These are phyloP conservation scores for Metschnikowia amazonensis DNA, from an alignment of 805 yeast species.

Conservation along the genomic window DNA sequence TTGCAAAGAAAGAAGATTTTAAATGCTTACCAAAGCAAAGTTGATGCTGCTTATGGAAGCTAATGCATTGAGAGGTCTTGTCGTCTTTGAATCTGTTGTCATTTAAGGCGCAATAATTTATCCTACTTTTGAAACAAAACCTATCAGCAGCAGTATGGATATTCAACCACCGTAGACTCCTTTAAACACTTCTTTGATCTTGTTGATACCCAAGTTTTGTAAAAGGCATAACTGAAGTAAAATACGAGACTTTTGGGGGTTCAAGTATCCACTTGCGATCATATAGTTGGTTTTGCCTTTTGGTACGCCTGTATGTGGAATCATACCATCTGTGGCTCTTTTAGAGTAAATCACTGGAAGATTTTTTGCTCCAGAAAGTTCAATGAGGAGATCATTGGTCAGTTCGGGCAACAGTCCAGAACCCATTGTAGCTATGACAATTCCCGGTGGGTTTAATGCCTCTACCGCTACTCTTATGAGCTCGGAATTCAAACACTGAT, in stretches of 20 bases:
- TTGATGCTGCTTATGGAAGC: conserved; percentile 57
- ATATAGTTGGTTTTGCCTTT: conserved; percentile 13
- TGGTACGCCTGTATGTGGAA: conserved; percentile 49
- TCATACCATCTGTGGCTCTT: conserved; percentile 69
- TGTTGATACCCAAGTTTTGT: conserved; percentile 33
- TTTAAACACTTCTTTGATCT: conserved; percentile 44
- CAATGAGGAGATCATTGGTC: conserved; percentile 43
- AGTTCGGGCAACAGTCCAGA: conserved; percentile 60
- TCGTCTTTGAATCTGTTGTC: background rate
- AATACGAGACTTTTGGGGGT: conserved; percentile 62
- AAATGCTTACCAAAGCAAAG: conserved; percentile 59
- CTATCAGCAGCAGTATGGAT: background rate
- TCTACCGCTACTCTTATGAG: conserved; percentile 46
- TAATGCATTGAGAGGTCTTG: background rate
- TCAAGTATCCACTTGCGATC: conserved; percentile 61
- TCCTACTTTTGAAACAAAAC: background rate
- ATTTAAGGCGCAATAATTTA: background rate
- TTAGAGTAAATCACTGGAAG: conserved; percentile 63
- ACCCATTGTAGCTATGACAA: conserved; percentile 67
- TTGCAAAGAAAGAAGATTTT: conserved; percentile 89
- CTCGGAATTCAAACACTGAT: conserved; percentile 54
- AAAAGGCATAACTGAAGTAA: conserved; percentile 53
- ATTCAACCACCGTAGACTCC: conserved; percentile 40
- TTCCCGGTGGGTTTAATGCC: conserved; percentile 46
- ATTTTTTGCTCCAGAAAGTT: conserved; percentile 32